A percentile compares a stretch with the other conserved stretches of the same genome.
Conservation (phyloP, 2,329 filamentous ascomycete genomes). For the Aureobasidium mangrovei region DNA sequence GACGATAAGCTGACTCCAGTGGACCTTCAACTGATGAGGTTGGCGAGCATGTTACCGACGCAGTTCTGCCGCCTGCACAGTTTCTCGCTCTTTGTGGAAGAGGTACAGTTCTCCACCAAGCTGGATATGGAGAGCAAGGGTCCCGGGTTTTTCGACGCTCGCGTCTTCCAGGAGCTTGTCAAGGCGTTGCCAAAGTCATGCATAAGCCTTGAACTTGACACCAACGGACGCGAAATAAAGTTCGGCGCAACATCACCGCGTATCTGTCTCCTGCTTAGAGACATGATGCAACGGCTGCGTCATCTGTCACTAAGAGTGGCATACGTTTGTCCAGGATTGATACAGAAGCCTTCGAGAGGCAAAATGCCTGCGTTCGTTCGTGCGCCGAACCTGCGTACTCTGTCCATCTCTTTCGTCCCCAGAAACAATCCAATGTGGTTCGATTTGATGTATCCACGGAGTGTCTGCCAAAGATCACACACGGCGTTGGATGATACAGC, state of each 20-base stretch:
- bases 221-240: background rate
- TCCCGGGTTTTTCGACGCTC: background rate
- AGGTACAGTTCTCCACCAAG: background rate
- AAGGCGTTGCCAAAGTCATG: background rate
- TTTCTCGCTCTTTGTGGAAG: background rate
- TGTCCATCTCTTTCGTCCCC: background rate
- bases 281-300: background rate
- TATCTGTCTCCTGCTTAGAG: background rate
- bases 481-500: background rate
- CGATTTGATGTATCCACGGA: slow-evolving; percentile 5
- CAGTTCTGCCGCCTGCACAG: background rate
- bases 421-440: background rate
- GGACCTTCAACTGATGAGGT: background rate
- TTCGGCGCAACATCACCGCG: background rate
- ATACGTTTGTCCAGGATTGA: background rate
- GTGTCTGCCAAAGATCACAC: background rate
- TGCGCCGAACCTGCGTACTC: background rate
- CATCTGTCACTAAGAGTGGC: background rate
- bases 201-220: background rate
- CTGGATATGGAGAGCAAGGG: background rate
- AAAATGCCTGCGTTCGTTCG: background rate
- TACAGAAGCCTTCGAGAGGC: background rate
- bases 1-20: background rate
- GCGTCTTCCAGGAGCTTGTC: background rate
- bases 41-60: background rate